Conservation (phyloP, 2,329 filamentous ascomycete species). For the Pezicula carpinea region DNA sequence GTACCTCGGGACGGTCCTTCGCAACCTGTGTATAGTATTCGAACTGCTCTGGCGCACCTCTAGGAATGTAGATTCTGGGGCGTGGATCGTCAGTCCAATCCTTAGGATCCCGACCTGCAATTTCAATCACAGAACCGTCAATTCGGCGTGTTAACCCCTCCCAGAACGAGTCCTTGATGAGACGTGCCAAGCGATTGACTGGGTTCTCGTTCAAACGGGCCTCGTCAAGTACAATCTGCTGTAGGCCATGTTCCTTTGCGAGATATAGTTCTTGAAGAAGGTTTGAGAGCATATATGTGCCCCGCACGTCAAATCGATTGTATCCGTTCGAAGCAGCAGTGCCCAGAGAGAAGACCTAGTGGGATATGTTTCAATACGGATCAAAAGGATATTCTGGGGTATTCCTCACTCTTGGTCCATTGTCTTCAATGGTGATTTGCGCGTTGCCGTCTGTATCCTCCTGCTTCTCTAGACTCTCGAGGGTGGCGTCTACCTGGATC, state of each 20-base stretch:
- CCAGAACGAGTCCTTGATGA: slow-evolving; percentile 92
- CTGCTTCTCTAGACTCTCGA: slow-evolving; percentile 72
- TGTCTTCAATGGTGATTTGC: slow-evolving; percentile 97
- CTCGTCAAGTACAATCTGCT: slow-evolving; percentile 87
- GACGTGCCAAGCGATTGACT: slow-evolving; percentile 76
- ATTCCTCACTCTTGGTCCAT: slow-evolving; percentile 72
- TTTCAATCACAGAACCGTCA: slow-evolving; percentile 80
- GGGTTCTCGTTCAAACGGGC: slow-evolving; percentile 92
- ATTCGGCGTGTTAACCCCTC: slow-evolving; percentile 83
- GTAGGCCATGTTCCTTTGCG: slow-evolving; percentile 84
- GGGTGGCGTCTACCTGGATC: slow-evolving; percentile 78
- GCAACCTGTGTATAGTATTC: slow-evolving; percentile 86
- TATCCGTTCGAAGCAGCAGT: slow-evolving; percentile 82
- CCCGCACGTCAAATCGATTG: slow-evolving; percentile 85
- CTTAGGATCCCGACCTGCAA: slow-evolving; percentile 86
- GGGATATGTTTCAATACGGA: background rate
- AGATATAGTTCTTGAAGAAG: slow-evolving; percentile 90
- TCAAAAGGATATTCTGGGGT: no score
- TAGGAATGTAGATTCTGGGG: slow-evolving; percentile 87
- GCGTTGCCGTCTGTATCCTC: slow-evolving; percentile 94
- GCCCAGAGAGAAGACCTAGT: slow-evolving; percentile 73
- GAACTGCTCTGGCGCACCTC: slow-evolving; percentile 78
- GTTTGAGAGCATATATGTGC: slow-evolving; percentile 97
- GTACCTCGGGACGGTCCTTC: slow-evolving; percentile 71
- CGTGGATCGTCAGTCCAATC: slow-evolving; percentile 90